These are phyloP conservation scores for Karstenula rhodostoma DNA, from an alignment of 2,329 filamentous ascomycete genomes.

Conservation along the genomic window DNA sequence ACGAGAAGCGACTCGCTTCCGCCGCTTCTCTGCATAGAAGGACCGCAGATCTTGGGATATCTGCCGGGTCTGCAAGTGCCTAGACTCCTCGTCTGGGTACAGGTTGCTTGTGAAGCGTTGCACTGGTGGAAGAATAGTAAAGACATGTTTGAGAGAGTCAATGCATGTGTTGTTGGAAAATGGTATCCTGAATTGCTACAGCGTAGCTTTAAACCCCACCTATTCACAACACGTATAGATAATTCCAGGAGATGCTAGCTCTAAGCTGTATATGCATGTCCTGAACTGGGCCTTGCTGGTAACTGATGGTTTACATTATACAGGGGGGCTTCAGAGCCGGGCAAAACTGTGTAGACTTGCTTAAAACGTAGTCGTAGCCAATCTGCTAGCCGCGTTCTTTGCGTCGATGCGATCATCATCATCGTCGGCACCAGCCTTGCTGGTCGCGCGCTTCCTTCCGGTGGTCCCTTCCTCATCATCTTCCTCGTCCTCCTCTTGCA, in stretches of 20 bases:
- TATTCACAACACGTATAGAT: conserved; percentile 1
- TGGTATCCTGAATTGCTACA: conserved; percentile 16
- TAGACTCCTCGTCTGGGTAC: neutral
- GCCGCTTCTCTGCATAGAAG: conserved; percentile 11
- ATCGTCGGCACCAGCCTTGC: conserved; percentile 70
- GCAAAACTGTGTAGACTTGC: neutral
- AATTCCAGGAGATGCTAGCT: neutral
- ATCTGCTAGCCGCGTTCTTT: conserved; percentile 88
- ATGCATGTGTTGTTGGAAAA: neutral
- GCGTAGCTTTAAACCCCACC: neutral
- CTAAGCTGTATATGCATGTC: neutral
- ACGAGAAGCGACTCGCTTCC: neutral
- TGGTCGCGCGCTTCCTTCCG: conserved; percentile 58
- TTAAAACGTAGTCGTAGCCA: conserved; percentile 94
- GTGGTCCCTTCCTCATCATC: conserved; percentile 53
- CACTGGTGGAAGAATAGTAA: neutral
- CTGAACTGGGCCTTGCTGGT: neutral
- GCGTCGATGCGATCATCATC: conserved; percentile 96
- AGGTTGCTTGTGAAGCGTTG: neutral
- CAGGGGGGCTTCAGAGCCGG: neutral
- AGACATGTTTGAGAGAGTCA: neutral
- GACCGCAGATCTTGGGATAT: conserved; percentile 22
- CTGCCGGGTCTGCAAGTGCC: conserved; percentile 13
- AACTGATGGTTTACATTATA: conserved; percentile 11
- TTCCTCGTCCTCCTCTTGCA: conserved; percentile 69